Evolutionary conservation across 805 yeast genomes (phyloP).

Genomic region (Schwanniomyces pseudopolymorphus): DNA sequence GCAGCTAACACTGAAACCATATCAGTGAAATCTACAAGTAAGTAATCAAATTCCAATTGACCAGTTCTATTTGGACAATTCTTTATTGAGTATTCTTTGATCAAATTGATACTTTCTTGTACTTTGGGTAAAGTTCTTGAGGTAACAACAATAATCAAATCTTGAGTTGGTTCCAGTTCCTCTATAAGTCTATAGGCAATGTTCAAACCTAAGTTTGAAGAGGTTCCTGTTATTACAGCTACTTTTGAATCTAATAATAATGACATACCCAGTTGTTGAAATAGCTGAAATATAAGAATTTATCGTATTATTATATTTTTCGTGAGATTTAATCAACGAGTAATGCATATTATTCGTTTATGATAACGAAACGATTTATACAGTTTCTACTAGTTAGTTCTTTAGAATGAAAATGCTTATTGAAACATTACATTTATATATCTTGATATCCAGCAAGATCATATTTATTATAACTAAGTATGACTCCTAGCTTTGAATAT

Average conservation of each 20-base stretch:
- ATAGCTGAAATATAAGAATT: no score
- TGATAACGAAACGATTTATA: no score
- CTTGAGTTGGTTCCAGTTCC: constrained; percentile 48
- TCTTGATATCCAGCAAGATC: no score
- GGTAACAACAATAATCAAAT: constrained; percentile 81
- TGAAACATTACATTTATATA: no score
- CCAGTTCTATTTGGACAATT: constrained; percentile 43
- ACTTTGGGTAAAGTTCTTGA: constrained; percentile 87
- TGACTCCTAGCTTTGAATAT: no score
- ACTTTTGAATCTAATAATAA: constrained; percentile 23
- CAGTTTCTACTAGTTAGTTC: no score
- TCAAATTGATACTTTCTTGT: constrained; percentile 63
- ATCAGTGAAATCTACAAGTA: constrained; percentile 84
- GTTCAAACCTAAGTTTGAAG: constrained; percentile 77
- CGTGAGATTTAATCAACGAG: no score
- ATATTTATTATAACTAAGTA: no score
- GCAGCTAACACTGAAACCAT: constrained; percentile 85
- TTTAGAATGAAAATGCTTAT: no score
- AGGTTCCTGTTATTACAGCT: constrained; percentile 42
- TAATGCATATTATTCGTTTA: no score
- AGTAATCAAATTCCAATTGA: constrained; percentile 78
- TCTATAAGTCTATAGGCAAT: constrained; percentile 79
- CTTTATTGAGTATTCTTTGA: constrained; percentile 42
- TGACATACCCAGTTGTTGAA: constrained; percentile 1
- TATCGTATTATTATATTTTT: no score